These are phyloP conservation scores for Juglanconis juglandina DNA, from an alignment of 2,329 filamentous ascomycete genomes.

Conservation along the genomic window DNA sequence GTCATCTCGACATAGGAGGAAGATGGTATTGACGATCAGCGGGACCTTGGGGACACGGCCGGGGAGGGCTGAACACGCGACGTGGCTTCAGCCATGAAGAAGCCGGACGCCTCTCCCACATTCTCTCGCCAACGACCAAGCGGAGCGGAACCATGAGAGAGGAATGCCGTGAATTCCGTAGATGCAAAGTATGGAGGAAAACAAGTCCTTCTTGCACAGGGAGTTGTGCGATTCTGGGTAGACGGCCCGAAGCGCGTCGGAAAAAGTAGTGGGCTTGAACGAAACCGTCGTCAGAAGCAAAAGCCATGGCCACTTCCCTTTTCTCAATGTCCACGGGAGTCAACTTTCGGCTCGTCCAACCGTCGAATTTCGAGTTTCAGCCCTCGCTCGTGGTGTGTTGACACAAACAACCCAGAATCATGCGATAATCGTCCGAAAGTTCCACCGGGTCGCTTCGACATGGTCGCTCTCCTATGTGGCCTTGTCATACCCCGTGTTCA, in stretches of 20 bases:
- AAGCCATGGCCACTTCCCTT: too few relatives aligned
- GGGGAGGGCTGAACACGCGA: constrained; percentile 18
- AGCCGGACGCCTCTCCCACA: constrained; percentile 4
- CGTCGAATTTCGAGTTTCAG: too few relatives aligned
- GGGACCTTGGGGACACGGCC: not conserved
- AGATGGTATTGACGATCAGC: not conserved
- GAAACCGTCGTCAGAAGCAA: not conserved
- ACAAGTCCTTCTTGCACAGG: not conserved
- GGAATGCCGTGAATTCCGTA: not conserved
- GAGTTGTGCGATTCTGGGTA: not conserved
- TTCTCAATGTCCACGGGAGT: too few relatives aligned
- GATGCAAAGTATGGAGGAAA: not conserved
- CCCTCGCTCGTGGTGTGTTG: too few relatives aligned
- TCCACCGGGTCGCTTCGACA: too few relatives aligned
- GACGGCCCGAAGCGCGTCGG: constrained; percentile 7
- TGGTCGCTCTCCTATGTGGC: not conserved
- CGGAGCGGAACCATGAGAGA: not conserved
- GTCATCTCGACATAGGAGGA: not conserved
- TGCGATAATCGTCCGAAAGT: too few relatives aligned
- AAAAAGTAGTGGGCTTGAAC: not conserved
- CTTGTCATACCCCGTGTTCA: not conserved
- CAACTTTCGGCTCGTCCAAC: too few relatives aligned
- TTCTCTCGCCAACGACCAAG: constrained; percentile 1
- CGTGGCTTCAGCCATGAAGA: constrained; percentile 18
- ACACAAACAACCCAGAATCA: too few relatives aligned